A percentile compares a stretch with the other conserved stretches of the same genome.
These are phyloP conservation scores for Trichoderma sp. DNA, from an alignment of 2,329 filamentous ascomycete species.

Conservation along the genomic window DNA sequence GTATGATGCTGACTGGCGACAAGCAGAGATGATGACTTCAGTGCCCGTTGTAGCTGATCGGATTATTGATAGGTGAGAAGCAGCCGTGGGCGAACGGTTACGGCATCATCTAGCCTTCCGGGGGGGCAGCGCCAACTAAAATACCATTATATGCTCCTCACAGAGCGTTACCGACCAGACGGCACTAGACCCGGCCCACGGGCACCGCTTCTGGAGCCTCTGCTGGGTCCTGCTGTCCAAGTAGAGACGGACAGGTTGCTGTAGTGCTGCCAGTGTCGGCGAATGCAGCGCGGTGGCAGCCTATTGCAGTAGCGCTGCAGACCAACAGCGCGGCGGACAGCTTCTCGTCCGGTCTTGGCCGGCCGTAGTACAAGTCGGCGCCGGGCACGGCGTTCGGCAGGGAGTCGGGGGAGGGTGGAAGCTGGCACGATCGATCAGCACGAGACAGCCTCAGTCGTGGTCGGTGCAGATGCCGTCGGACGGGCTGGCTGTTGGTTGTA, in stretches of 20 bases:
- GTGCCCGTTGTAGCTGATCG: neutral
- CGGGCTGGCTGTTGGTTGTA: neutral
- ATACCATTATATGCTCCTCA: constrained; percentile 17
- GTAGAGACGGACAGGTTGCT: constrained; percentile 1
- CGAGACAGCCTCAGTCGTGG: neutral
- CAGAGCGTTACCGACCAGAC: constrained; percentile 18
- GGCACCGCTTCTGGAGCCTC: constrained; percentile 2
- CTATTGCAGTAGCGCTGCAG: constrained; percentile 22
- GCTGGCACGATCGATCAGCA: neutral
- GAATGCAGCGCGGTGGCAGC: constrained; percentile 6
- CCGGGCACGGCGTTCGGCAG: constrained; percentile 1
- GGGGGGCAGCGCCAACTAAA: constrained; percentile 26
- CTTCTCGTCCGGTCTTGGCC: neutral
- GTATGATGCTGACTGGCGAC: neutral
- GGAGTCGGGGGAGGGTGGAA: neutral
- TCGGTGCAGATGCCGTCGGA: neutral
- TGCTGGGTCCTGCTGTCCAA: constrained; percentile 3
- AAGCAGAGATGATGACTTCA: neutral
- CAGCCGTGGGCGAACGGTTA: constrained; percentile 7
- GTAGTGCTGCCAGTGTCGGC: neutral
- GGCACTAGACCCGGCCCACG: constrained; percentile 29
- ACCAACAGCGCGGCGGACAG: constrained; percentile 9
- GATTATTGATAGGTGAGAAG: constrained; percentile 1
- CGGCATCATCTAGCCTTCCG: constrained; percentile 20
- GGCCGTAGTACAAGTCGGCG: neutral